These are phyloP conservation scores for Fusarium secorum DNA, from an alignment of 2,329 filamentous ascomycete species.

Conservation along the genomic window DNA sequence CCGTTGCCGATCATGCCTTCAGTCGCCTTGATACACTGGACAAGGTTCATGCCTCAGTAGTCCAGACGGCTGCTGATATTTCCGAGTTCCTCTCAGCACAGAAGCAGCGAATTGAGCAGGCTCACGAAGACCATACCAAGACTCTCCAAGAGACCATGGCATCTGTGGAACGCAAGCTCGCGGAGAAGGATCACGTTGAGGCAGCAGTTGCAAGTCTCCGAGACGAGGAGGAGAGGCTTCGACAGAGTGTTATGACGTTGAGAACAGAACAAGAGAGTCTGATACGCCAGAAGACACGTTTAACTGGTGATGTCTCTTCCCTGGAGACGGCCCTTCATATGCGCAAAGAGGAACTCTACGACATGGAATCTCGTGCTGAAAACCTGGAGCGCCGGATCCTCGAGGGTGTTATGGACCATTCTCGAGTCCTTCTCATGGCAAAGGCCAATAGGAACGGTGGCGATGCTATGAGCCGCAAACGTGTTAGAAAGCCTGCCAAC, in stretches of 20 bases:
- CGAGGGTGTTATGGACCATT: slow-evolving; percentile 96
- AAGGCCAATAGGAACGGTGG: slow-evolving; percentile 62
- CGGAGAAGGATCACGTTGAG: slow-evolving; percentile 70
- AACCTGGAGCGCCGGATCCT: slow-evolving; percentile 89
- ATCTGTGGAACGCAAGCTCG: slow-evolving; percentile 78
- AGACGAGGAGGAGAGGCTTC: slow-evolving; percentile 62
- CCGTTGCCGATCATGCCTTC: slow-evolving; percentile 73
- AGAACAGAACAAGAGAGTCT: slow-evolving; percentile 78
- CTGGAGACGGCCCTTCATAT: slow-evolving; percentile 90
- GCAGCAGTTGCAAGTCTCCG: slow-evolving; percentile 60
- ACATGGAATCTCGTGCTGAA: slow-evolving; percentile 91
- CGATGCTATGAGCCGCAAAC: slow-evolving; percentile 67
- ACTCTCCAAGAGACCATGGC: slow-evolving; percentile 81
- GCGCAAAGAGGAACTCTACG: slow-evolving; percentile 86
- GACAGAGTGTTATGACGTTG: slow-evolving; percentile 64
- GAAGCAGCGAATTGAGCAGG: slow-evolving; percentile 75
- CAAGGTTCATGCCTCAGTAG: slow-evolving; percentile 87
- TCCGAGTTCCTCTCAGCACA: slow-evolving; percentile 82
- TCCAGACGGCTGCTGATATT: slow-evolving; percentile 83
- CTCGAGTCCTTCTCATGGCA: slow-evolving; percentile 84
- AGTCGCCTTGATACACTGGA: slow-evolving; percentile 83
- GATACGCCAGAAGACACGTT: slow-evolving; percentile 76
- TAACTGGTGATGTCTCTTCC: slow-evolving; percentile 86
- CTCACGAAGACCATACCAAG: slow-evolving; percentile 80
- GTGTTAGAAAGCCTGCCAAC: slow-evolving; percentile 54